Evolutionary conservation across 495 filamentous ascomycete species (phyloP), one percentile per base, ranked within the genome.

Genomic region (Platismatia glauca): DNA sequence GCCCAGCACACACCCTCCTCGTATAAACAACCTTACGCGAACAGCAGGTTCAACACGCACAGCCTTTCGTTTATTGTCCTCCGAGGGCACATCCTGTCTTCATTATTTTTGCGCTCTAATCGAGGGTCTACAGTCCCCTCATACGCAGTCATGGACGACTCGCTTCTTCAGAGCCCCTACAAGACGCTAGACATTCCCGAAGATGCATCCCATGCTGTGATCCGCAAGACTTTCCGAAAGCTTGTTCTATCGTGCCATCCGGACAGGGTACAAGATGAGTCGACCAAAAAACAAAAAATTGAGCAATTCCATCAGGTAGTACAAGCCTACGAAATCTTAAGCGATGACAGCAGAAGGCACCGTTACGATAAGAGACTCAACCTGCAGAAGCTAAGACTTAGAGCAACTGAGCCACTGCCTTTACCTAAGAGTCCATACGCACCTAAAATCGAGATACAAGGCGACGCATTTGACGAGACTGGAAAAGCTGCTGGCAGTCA

Each of bases 291-390:
- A 58, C 75, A 82, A 66, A 94, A 91, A 71, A 81, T 85, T 61
- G 85, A 89, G 61, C 84, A 95, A 75, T 98, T 97, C 72, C 90
- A 97, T 74, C 86, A 86, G 73, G 90, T 97, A 38, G 92, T 96
- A 73, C 82, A 91, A 65, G 90, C 94, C 55, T 98, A 95, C 72
- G 94, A 97, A 74, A 77, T 95, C 20, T 82, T 98, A 53, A 90
- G 85, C 70, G 89, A 97, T 71, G 87, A 91, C 33, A 77, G 75
- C 4, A 82, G 83, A 64, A 80, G 90, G 66, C 67, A 77, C 57
- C 84, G 82, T 61, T 95, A 96, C 74, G 91, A 98, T 73, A 83
- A 89, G 37, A 82, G 86, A 70, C 79, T 87, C 44, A 82, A 78
- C 68, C 73, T 93, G 50, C 80, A 78, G 6, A 77, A 88, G 72